A percentile compares a stretch with the other conserved stretches of the same genome.
Evolutionary conservation across 176 grass and related monocot genomes (phyloP).

Genomic region (Oryza glumipatula): DNA sequence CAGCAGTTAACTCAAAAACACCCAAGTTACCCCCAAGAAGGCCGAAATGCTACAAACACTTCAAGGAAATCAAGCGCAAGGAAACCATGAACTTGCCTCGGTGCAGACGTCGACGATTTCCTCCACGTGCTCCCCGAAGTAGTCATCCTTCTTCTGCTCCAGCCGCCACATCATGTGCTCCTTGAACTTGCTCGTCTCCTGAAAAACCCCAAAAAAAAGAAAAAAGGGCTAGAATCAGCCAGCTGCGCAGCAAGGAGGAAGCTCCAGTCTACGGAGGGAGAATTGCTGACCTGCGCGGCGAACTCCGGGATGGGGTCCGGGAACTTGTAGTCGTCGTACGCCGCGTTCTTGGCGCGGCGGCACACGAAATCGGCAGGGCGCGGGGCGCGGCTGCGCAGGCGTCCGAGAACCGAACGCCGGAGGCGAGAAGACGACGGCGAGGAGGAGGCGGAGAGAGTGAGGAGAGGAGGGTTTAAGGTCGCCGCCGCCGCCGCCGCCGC

Average conservation of each 20-base stretch:
- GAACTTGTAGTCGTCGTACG: slow-evolving; percentile 74
- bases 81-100: slow-evolving; percentile 51
- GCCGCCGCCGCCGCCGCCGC: slow-evolving; percentile 11
- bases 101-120: slow-evolving; percentile 91
- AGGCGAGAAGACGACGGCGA: slow-evolving; percentile 17
- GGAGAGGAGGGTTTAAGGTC: slow-evolving; percentile 37
- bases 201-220: neutral
- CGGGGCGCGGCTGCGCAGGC: slow-evolving; percentile 21
- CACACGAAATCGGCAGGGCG: slow-evolving; percentile 40
- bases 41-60: neutral
- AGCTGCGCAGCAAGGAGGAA: neutral
- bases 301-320: slow-evolving; percentile 89
- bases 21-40: neutral
- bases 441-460: slow-evolving; percentile 6
- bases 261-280: neutral
- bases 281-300: slow-evolving; percentile 55
- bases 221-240: neutral
- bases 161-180: slow-evolving; percentile 79
- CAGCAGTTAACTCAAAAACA: neutral
- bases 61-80: neutral
- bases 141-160: slow-evolving; percentile 68
- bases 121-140: slow-evolving; percentile 74
- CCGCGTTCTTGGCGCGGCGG: slow-evolving; percentile 53
- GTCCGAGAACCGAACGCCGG: neutral
- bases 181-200: slow-evolving; percentile 86